A percentile compares a stretch with the other conserved stretches of the same genome.
Evolutionary conservation across 441 rosid species (phyloP).

Genomic region (Croton setiger): DNA sequence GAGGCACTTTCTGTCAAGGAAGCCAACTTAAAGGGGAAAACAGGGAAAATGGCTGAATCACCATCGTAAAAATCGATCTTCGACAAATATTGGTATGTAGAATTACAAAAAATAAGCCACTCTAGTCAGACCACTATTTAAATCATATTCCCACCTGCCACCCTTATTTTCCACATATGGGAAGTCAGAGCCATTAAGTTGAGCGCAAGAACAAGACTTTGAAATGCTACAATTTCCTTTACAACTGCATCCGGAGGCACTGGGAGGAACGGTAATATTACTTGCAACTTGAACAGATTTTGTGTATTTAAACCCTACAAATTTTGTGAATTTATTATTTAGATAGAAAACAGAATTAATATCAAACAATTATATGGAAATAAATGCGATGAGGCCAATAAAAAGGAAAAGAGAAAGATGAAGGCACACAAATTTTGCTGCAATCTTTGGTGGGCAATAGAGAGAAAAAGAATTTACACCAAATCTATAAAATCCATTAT

Average conservation of each 20-base stretch:
- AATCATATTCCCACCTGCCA: slow-evolving; percentile 40
- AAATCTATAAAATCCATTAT: too few species aligned
- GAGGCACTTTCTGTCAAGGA: neutral
- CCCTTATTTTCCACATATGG: slow-evolving; percentile 43
- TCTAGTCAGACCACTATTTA: neutral
- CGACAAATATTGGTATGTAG: neutral
- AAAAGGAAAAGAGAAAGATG: neutral
- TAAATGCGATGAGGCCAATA: neutral
- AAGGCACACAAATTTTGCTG: neutral
- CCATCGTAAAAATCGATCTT: neutral
- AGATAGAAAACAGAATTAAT: neutral
- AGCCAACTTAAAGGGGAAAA: neutral
- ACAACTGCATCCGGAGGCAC: slow-evolving; percentile 40
- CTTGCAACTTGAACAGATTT: slow-evolving; percentile 34
- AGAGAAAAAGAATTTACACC: too few species aligned
- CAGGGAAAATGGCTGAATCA: neutral
- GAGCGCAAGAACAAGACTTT: slow-evolving; percentile 42
- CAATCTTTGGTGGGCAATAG: too few species aligned
- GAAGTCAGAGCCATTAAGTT: slow-evolving; percentile 43
- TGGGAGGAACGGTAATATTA: slow-evolving; percentile 29
- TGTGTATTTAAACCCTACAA: slow-evolving; percentile 42
- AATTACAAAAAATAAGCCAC: neutral
- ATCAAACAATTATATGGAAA: neutral
- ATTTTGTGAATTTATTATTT: slow-evolving; percentile 16
- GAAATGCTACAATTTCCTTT: slow-evolving; percentile 36